Evolutionary conservation across 2,329 filamentous ascomycete genomes (phyloP).

Genomic region (Aspergillus candidus): DNA sequence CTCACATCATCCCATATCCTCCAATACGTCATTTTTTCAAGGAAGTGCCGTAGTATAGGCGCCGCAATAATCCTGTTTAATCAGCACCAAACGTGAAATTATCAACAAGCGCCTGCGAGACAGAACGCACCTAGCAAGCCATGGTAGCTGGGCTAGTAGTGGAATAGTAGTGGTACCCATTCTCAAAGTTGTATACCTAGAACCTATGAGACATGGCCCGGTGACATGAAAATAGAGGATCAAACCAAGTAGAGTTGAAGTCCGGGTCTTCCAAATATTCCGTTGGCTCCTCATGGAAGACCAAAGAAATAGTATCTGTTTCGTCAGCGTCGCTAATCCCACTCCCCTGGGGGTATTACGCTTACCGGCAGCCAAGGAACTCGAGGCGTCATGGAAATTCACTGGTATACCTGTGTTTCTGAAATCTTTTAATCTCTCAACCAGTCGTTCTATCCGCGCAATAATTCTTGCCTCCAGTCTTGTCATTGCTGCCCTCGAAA

Average conservation of each 20-base stretch:
- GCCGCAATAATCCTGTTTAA: neutral
- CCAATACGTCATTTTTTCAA: neutral
- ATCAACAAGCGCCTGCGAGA: no score
- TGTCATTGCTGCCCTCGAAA: neutral
- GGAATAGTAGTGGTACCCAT: neutral
- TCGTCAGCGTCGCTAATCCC: no score
- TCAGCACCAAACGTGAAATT: neutral
- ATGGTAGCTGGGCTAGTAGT: neutral
- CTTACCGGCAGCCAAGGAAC: neutral
- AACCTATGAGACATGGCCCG: neutral
- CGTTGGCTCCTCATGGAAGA: neutral
- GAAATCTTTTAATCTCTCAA: neutral
- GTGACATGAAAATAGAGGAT: neutral
- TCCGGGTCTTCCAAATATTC: neutral
- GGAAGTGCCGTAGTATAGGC: neutral
- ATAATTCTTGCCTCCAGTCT: neutral
- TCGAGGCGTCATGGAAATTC: neutral
- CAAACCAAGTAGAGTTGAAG: neutral
- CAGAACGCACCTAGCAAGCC: neutral
- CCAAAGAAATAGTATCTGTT: neutral
- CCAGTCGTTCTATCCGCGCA: neutral
- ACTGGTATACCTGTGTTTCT: neutral
- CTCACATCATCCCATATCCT: constrained; percentile 1
- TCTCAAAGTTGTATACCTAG: neutral
- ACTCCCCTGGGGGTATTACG: neutral